A percentile compares a stretch with the other conserved stretches of the same genome.
Evolutionary conservation across 2,329 filamentous ascomycete species (phyloP).

Genomic region (Ophiostoma montium): DNA sequence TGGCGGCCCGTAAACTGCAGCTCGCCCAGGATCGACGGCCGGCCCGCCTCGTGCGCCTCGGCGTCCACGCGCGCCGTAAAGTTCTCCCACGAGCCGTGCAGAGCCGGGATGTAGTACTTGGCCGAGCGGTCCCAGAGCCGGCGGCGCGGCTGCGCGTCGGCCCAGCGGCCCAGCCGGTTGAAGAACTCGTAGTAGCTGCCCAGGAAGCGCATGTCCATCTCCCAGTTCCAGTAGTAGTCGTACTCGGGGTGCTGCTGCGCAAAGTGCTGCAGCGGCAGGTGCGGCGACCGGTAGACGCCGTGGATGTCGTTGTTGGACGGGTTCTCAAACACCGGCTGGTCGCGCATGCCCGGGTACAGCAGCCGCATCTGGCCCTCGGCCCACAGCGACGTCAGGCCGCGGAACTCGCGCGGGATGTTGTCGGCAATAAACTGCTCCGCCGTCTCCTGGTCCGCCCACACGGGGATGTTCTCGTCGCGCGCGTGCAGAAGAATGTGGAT

Average conservation of each 20-base stretch:
- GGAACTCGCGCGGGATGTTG: conserved; percentile 61
- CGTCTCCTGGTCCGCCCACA: conserved; percentile 66
- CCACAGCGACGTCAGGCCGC: conserved; percentile 69
- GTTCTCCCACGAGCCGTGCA: conserved; percentile 59
- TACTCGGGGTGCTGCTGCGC: conserved; percentile 49
- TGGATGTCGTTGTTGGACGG: conserved; percentile 45
- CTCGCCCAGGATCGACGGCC: conserved; percentile 56
- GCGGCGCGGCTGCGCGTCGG: conserved; percentile 50
- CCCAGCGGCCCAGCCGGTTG: conserved; percentile 51
- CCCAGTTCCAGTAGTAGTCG: conserved; percentile 56
- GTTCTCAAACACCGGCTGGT: conserved; percentile 45
- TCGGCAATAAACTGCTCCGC: conserved; percentile 57
- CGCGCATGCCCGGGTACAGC: conserved; percentile 59
- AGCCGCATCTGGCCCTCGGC: conserved; percentile 72
- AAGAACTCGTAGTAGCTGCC: conserved; percentile 63
- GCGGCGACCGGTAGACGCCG: conserved; percentile 53
- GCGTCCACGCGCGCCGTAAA: conserved; percentile 51
- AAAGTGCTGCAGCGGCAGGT: conserved; percentile 51
- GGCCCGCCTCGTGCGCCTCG: conserved; percentile 39
- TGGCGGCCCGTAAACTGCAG: conserved; percentile 34
- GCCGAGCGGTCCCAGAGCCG: conserved; percentile 66
- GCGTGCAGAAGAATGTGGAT: conserved; percentile 79
- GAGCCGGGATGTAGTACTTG: conserved; percentile 60
- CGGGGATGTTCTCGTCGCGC: conserved; percentile 61
- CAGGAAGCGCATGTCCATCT: conserved; percentile 52